These are phyloP conservation scores for Spencermartinsiella ligniputridi DNA, from an alignment of 1,139 yeast genomes.

Conservation along the genomic window DNA sequence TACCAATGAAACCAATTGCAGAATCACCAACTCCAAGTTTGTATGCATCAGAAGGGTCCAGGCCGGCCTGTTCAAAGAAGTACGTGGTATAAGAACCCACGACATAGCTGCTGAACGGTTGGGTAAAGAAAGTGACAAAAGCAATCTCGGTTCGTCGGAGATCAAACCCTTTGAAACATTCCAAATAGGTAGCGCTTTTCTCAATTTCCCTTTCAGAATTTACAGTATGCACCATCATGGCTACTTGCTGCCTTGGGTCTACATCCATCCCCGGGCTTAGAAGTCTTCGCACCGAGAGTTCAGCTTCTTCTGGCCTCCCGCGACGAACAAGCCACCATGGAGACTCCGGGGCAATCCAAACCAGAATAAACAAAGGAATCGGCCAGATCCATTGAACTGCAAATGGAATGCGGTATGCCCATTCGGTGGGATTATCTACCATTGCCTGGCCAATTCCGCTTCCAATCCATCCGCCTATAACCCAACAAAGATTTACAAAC, in stretches of 20 bases:
- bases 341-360: conserved; percentile 52
- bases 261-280: conserved; percentile 30
- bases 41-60: conserved; percentile 13
- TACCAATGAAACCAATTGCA: conserved; percentile 47
- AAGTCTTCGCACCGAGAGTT: conserved; percentile 22
- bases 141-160: conserved; percentile 53
- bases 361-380: conserved; percentile 45
- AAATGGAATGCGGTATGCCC: conserved; percentile 43
- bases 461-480: conserved; percentile 39
- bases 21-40: conserved; percentile 16
- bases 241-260: conserved; percentile 15
- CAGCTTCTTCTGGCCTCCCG: conserved; percentile 39
- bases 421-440: conserved; percentile 21
- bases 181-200: conserved; percentile 37
- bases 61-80: conserved; percentile 20
- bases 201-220: conserved; percentile 37
- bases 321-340: conserved; percentile 51
- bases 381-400: conserved; percentile 65
- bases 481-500: conserved; percentile 42
- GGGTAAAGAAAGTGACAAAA: conserved; percentile 43
- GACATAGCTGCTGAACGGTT: conserved; percentile 47
- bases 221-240: conserved; percentile 35
- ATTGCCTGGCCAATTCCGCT: conserved; percentile 38
- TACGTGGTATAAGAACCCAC: conserved; percentile 26
- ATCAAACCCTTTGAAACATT: conserved; percentile 47